phyloP scores from a whole-genome alignment of 805 yeast species.

The Debaryomyces hansenii region DNA sequence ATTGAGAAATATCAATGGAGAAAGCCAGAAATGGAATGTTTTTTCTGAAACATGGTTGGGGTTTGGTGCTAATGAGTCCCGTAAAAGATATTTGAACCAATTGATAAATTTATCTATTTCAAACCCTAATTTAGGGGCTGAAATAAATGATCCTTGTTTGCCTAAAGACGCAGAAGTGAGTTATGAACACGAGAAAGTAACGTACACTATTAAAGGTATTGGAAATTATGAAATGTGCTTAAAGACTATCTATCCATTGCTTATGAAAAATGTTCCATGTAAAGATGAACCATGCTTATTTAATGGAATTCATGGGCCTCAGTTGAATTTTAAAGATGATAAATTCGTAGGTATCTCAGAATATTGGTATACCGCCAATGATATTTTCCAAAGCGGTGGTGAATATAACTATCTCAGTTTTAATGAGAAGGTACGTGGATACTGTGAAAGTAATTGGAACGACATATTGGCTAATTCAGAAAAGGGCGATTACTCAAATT shows the following conservation, averaged over 20 bases:
- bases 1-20: conserved; percentile 70
- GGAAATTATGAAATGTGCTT: conserved; percentile 81
- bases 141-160: conserved; percentile 74
- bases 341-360: conserved; percentile 93
- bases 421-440: conserved; percentile 62
- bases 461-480: conserved; percentile 47
- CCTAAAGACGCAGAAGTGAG: conserved; percentile 59
- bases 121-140: conserved; percentile 10
- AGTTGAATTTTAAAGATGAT: conserved; percentile 73
- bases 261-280: conserved; percentile 80
- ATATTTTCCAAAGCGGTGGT: conserved; percentile 85
- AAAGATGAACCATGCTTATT: conserved; percentile 86
- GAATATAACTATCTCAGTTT: conserved; percentile 75
- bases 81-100: conserved; percentile 65
- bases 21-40: conserved; percentile 72
- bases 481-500: conserved; percentile 57
- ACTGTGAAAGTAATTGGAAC: conserved; percentile 78
- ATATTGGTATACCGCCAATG: conserved; percentile 96
- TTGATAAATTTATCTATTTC: conserved; percentile 37
- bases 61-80: conserved; percentile 94
- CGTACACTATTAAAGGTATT: conserved; percentile 61
- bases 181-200: conserved; percentile 46
- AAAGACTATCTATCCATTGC: conserved; percentile 68
- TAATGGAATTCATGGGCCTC: conserved; percentile 94
- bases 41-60: conserved; percentile 98